Conservation (phyloP, 306 rosid genomes). For the Ceratonia siliqua region DNA sequence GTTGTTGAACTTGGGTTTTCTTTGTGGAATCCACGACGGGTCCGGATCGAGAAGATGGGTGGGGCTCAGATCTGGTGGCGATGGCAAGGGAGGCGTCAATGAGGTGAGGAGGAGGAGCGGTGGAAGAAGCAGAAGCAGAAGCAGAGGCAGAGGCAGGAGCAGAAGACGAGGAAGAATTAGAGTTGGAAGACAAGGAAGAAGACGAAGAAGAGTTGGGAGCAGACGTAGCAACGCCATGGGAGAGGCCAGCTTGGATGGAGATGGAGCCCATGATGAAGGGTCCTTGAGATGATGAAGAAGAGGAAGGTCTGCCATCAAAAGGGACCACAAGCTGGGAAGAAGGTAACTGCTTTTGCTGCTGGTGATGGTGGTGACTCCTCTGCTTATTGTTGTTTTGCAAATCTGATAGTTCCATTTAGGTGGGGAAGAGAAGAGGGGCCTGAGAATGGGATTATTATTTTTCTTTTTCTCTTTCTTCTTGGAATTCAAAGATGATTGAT, state of each 20-base stretch:
- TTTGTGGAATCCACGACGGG: constrained; percentile 38
- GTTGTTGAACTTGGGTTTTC: constrained; percentile 35
- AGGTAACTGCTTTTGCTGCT: constrained; percentile 35
- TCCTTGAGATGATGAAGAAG: constrained; percentile 20
- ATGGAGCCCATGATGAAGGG: constrained; percentile 71
- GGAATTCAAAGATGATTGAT: constrained; percentile 34
- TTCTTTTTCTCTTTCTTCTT: background rate
- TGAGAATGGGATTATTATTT: background rate
- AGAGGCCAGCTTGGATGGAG: constrained; percentile 51
- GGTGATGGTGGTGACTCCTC: constrained; percentile 41
- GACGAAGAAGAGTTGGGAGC: constrained; percentile 31
- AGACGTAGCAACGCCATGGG: constrained; percentile 14
- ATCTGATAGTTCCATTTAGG: constrained; percentile 80
- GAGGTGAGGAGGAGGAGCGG: constrained; percentile 47
- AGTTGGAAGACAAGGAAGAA: constrained; percentile 38
- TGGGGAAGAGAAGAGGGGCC: constrained; percentile 47
- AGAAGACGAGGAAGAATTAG: constrained; percentile 41
- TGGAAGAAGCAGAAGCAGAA: constrained; percentile 38
- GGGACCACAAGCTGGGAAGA: constrained; percentile 61
- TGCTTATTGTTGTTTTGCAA: constrained; percentile 60
- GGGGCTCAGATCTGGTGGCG: constrained; percentile 80
- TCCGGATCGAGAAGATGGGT: constrained; percentile 35
- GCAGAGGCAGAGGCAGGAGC: too few species aligned
- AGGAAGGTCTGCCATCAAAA: constrained; percentile 53
- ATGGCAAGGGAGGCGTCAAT: constrained; percentile 84